phyloP scores from a whole-genome alignment of 495 filamentous ascomycete genomes.

The Stereocaulon alpinum region DNA sequence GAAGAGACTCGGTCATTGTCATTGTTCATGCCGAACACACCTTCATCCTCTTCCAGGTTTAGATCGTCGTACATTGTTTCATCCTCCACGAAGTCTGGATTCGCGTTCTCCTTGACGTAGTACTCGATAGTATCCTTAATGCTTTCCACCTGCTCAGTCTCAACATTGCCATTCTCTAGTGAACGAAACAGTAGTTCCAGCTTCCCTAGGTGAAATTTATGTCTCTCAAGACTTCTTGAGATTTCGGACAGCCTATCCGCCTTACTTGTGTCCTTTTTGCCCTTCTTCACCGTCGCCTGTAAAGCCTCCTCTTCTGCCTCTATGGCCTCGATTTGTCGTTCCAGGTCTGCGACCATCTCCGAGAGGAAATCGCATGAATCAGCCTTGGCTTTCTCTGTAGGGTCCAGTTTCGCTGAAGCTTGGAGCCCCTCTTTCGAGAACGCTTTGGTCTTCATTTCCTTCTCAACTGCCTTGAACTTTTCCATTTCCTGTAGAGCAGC shows the following conservation, averaged over 20 bases:
- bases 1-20: constrained; percentile 86
- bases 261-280: constrained; percentile 73
- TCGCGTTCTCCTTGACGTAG: constrained; percentile 85
- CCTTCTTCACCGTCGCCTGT: constrained; percentile 84
- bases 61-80: constrained; percentile 94
- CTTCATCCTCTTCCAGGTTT: constrained; percentile 78
- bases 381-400: constrained; percentile 84
- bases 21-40: constrained; percentile 69
- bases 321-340: constrained; percentile 80
- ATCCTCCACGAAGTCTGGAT: constrained; percentile 81
- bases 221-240: constrained; percentile 70
- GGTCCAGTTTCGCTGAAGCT: constrained; percentile 83
- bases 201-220: constrained; percentile 93
- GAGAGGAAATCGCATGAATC: constrained; percentile 78
- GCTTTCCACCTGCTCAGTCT: constrained; percentile 71
- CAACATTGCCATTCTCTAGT: constrained; percentile 84
- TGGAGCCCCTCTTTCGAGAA: constrained; percentile 96
- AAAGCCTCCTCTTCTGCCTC: constrained; percentile 86
- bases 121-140: constrained; percentile 87
- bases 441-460: constrained; percentile 99
- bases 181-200: constrained; percentile 83
- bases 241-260: constrained; percentile 82
- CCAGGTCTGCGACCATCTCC: constrained; percentile 83
- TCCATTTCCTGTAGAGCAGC: constrained; percentile 79
- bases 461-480: constrained; percentile 99